Evolutionary conservation across 495 filamentous ascomycete species (phyloP), one percentile per base, ranked within the genome.

Genomic region (Hypoxylon cercidicola): DNA sequence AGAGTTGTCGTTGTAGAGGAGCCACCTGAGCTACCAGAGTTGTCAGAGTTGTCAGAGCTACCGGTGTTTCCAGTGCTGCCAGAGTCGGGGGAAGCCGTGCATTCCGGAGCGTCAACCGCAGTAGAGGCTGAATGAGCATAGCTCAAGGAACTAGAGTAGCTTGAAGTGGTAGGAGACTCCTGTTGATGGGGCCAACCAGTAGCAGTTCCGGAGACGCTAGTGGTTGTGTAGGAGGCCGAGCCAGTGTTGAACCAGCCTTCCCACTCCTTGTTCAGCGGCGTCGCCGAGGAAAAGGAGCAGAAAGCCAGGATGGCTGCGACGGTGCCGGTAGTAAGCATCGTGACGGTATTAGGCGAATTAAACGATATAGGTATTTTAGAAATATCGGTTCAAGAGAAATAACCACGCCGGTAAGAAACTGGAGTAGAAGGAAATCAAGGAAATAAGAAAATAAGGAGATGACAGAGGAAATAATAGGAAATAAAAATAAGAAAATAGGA

Each of bases 231-330:
- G 2, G 48, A 35, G 16, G 15, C 37, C 7, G 54, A 37, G n/a
- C 3, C 23, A 2, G 52, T 45, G 11, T 35, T 28, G 4, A 12
- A 23, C 30, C 13, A 53, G 11, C 6, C 43, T 18, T 45, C 43
- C 16, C 12, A 23, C 20, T 23, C 30, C 25, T 23, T 44, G 41
- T 58, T 59, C 11, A 59, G 61, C 0, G 70, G 67, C 15, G 66
- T 61, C 10, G 67, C 70, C 2, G 48, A 35, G 37, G 61, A 32
- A 15, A 64, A 12, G 25, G 56, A 51, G 59, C 49, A 66, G 59
- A 67, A 64, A 37, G 71, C 71, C 62, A 73, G 37, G 68, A 71
- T 50, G 57, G 68, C 68, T 25, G 62, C 47, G 59, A 59, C 43
- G 25, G 65, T 62, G 25, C 43, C 28, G 54, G 61, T 41, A 3